A percentile compares a stretch with the other conserved stretches of the same genome.
These are phyloP conservation scores for Butyriboletus loyo DNA, from an alignment of 768 basidiomycete species.

Conservation along the genomic window DNA sequence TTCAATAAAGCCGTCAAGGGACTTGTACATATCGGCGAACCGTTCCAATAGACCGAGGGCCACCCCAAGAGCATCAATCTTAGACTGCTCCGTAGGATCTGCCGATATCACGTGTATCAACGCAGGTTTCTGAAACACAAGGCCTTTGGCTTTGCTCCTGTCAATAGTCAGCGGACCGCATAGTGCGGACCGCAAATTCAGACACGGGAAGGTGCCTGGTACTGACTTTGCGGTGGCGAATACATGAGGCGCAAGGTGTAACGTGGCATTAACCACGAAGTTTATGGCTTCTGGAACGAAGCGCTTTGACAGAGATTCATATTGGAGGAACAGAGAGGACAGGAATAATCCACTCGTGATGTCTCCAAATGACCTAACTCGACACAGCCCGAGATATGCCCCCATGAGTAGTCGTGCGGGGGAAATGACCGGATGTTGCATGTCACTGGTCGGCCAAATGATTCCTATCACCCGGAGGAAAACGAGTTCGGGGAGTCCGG, in stretches of 20 bases:
- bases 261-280: slow-evolving; percentile 67
- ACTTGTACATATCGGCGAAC: slow-evolving; percentile 75
- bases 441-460: slow-evolving; percentile 93
- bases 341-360: slow-evolving; percentile 86
- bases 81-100: slow-evolving; percentile 52
- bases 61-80: slow-evolving; percentile 66
- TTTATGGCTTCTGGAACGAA: slow-evolving; percentile 87
- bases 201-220: slow-evolving; percentile 70
- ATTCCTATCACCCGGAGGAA: slow-evolving; percentile 77
- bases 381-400: slow-evolving; percentile 82
- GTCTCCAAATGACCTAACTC: slow-evolving; percentile 73
- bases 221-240: slow-evolving; percentile 45
- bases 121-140: slow-evolving; percentile 44
- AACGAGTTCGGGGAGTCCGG: slow-evolving; percentile 75
- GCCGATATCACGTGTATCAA: slow-evolving; percentile 42
- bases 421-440: slow-evolving; percentile 85
- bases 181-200: slow-evolving; percentile 58
- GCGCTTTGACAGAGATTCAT: slow-evolving; percentile 80
- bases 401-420: slow-evolving; percentile 87
- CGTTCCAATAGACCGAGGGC: slow-evolving; percentile 61
- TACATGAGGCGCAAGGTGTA: slow-evolving; percentile 69
- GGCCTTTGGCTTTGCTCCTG: slow-evolving; percentile 38
- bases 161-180: slow-evolving; percentile 41
- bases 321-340: slow-evolving; percentile 81
- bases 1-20: slow-evolving; percentile 81